These are phyloP conservation scores for Nicotiana benthamiana DNA, from an alignment of 257 asterid species.

Conservation along the genomic window DNA sequence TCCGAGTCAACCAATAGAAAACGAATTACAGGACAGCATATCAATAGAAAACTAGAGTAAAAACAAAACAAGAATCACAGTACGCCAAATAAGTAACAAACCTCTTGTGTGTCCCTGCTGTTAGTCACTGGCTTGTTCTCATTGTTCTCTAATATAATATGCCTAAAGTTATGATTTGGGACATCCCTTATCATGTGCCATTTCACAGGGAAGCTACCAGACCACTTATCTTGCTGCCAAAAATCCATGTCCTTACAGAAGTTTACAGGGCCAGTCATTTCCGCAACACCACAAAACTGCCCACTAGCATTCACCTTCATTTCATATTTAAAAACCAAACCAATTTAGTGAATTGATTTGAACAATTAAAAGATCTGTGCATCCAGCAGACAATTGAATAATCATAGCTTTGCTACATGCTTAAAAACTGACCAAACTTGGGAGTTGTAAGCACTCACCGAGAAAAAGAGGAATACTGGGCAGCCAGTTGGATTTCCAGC, in stretches of 20 bases:
- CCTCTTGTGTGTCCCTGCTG: conserved; percentile 98
- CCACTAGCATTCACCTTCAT: conserved; percentile 89
- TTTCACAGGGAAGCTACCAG: conserved; percentile 85
- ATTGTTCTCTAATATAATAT: conserved; percentile 75
- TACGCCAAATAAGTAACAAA: conserved; percentile 10
- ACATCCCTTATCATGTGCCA: conserved; percentile 89
- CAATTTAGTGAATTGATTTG: background rate
- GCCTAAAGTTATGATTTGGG: conserved; percentile 77
- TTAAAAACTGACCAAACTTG: background rate
- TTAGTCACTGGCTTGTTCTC: conserved; percentile 89
- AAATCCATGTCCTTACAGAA: conserved; percentile 79
- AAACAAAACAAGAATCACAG: background rate
- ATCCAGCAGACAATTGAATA: background rate
- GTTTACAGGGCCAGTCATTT: conserved; percentile 87
- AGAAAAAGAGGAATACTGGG: conserved; percentile 75
- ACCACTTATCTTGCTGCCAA: conserved; percentile 99
- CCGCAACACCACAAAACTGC: conserved; percentile 92
- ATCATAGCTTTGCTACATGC: background rate
- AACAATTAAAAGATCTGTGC: background rate
- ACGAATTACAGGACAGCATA: background rate
- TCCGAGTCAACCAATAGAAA: background rate
- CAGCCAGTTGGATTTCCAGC: conserved; percentile 52
- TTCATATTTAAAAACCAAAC: conserved; percentile 1
- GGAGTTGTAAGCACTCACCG: conserved; percentile 45
- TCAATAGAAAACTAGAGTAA: background rate